Evolutionary conservation across 176 grass and related monocot species (phyloP).

Genomic region (Carex scoparia): DNA sequence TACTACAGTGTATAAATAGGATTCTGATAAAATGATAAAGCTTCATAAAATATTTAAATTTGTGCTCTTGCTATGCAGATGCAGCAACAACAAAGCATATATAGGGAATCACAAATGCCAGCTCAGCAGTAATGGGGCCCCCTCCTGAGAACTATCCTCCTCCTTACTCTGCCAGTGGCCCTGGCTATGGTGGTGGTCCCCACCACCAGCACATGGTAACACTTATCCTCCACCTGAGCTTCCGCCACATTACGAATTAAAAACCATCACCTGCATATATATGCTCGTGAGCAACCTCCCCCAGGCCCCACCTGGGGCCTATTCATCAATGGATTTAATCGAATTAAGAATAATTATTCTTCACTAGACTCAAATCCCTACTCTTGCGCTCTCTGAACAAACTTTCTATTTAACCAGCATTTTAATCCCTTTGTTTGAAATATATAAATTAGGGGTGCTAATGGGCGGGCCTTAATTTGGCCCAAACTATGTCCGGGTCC

Average conservation of each 20-base stretch:
- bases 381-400: background rate
- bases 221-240: conserved; percentile 67
- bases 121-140: conserved; percentile 60
- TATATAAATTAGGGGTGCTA: background rate
- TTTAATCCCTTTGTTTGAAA: background rate
- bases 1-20: background rate
- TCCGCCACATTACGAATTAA: conserved; percentile 39
- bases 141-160: conserved; percentile 75
- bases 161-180: conserved; percentile 44
- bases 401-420: background rate
- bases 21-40: background rate
- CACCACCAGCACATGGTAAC: conserved; percentile 53
- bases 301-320: conserved; percentile 11
- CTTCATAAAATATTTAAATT: background rate
- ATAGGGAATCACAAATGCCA: conserved; percentile 73
- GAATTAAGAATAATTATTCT: conserved; percentile 8
- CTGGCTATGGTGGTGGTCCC: conserved; percentile 63
- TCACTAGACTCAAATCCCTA: background rate
- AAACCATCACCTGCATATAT: conserved; percentile 57
- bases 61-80: conserved; percentile 34
- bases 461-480: too few species aligned
- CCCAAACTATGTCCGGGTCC: too few species aligned
- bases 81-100: conserved; percentile 49
- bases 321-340: conserved; percentile 29
- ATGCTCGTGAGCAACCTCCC: conserved; percentile 55